Conservation (phyloP, 495 filamentous ascomycete genomes). For the Podospora pseudoanserina region DNA sequence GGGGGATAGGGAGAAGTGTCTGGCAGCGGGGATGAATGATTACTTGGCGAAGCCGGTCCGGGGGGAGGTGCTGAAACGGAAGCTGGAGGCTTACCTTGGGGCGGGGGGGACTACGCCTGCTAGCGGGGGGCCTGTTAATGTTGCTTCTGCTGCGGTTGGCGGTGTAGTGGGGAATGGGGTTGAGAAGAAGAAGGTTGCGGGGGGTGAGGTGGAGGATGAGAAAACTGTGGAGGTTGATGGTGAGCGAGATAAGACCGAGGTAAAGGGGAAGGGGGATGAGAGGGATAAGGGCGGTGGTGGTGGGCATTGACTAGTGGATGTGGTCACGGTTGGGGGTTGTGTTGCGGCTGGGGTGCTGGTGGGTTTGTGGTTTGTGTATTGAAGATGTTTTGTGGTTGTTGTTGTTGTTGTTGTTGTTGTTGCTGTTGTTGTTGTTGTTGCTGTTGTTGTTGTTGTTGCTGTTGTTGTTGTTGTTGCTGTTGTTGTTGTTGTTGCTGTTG, state of each 20-base stretch:
- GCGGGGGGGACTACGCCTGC: conserved; percentile 11
- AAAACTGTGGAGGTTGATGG: not conserved
- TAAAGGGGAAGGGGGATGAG: too few species aligned
- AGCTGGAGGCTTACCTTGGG: conserved; percentile 63
- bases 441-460: too few species aligned
- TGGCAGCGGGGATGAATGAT: conserved; percentile 92
- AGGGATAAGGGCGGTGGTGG: too few species aligned
- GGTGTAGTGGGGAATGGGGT: not conserved
- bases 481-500: too few species aligned
- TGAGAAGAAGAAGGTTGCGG: not conserved
- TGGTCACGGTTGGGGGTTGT: not conserved
- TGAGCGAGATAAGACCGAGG: not conserved
- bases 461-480: too few species aligned
- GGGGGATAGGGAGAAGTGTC: conserved; percentile 86
- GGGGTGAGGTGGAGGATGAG: not conserved
- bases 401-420: too few species aligned
- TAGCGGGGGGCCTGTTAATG: not conserved
- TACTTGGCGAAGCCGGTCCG: conserved; percentile 91
- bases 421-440: too few species aligned
- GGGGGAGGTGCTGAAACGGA: conserved; percentile 65
- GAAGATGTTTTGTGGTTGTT: not conserved
- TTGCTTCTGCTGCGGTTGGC: not conserved
- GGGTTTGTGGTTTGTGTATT: not conserved
- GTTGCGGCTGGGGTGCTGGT: not conserved
- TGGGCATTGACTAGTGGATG: not conserved